Evolutionary conservation across 1,284 basidiomycete species (phyloP).

Genomic region (Apiotrichum porosum): DNA sequence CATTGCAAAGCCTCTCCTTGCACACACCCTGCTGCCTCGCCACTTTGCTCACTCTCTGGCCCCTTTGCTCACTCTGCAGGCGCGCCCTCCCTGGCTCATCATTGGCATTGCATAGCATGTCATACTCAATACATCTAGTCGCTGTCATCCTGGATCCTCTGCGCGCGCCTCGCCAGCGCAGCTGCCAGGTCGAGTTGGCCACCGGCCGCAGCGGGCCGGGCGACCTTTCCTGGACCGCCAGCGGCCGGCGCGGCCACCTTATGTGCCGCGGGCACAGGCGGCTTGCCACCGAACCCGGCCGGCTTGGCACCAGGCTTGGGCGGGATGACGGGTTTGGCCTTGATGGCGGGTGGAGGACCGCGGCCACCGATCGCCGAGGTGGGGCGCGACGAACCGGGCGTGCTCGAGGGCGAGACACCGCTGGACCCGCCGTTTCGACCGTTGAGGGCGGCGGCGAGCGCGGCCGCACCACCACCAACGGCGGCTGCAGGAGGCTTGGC

Average conservation of each 20-base stretch:
- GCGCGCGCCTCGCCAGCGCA: conserved; percentile 33
- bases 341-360: conserved; percentile 46
- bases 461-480: conserved; percentile 53
- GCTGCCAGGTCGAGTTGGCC: conserved; percentile 80
- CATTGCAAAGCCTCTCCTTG: too few species aligned
- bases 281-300: conserved; percentile 20
- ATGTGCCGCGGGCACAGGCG: conserved; percentile 37
- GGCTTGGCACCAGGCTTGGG: conserved; percentile 49
- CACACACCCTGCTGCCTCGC: too few species aligned
- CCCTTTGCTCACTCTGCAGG: too few species aligned
- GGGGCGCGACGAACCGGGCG: conserved; percentile 58
- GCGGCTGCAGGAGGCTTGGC: conserved; percentile 50
- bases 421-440: conserved; percentile 48
- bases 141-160: conserved; percentile 17
- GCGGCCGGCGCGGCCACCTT: conserved; percentile 24
- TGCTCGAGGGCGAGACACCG: conserved; percentile 53
- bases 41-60: too few species aligned
- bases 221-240: conserved; percentile 38
- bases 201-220: conserved; percentile 49
- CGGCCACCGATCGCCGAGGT: conserved; percentile 38
- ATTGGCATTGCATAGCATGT: not conserved
- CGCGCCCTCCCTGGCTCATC: not conserved
- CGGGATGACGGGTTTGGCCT: conserved; percentile 50
- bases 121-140: conserved; percentile 5
- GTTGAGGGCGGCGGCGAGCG: conserved; percentile 11